Evolutionary conservation across 1,139 yeast species (phyloP), one percentile per base, ranked within the genome.

Genomic region (Eremothecium cymbalariae): DNA sequence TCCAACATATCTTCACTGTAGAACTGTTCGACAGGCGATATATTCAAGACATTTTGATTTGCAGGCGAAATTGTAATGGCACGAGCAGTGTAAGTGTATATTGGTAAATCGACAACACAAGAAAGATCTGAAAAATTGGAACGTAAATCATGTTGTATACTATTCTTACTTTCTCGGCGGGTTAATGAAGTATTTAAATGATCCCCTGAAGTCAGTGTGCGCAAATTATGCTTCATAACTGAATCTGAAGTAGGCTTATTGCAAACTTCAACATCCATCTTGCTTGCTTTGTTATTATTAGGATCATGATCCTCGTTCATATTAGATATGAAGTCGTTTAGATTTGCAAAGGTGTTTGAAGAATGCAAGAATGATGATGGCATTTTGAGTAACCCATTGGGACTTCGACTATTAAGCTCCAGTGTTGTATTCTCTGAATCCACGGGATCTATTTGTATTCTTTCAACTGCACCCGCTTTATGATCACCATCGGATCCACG

Each of bases 71-170:
- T 39, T 8, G 39, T 36, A 7, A 53, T 39, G 8, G 55, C 54
- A 27, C 53, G 52, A 2, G 59, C 59, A 12, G 51, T 50, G 29
- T 40, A 45, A 5, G 50, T 46, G 25, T 44, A 39, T 2, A 51
- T 44, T 8, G 57, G 55, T 17, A 53, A 45, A 12, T 53, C 58
- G 40, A 46, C 34, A 8, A 52, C 55, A 32, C 39, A 46, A 5
- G 55, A 43, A 42, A 54, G 40, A 38, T 51, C 55, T 8, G 58
- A 51, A 22, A 46, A 35, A 7, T 37, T 37, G 24, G 38, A 30
- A 8, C 43, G 45, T 22, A 22, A 23, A 14, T 32, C 38, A 12
- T 13, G 9, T 12, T 8, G 18, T 14, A 20, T 22, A 19, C 39
- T 36, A 9, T 21, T 32, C 19, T 28, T 24, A 28, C 39, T 36